Conservation (phyloP, 1,284 basidiomycete species). For the Trametes versicolor region DNA sequence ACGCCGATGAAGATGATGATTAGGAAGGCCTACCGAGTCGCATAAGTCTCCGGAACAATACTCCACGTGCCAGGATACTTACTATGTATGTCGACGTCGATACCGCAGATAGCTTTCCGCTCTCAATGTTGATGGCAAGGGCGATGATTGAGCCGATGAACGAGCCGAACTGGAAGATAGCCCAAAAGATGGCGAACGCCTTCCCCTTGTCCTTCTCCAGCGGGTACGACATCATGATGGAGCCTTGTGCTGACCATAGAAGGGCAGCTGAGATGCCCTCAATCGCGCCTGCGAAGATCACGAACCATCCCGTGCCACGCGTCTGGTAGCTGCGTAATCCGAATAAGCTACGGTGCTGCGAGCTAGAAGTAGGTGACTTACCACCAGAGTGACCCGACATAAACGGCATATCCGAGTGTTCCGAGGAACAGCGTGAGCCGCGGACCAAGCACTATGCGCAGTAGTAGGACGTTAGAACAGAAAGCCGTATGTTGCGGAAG, state of each 20-base stretch:
- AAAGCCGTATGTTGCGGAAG: too few relatives aligned
- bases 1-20: constrained; percentile 53
- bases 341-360: too few relatives aligned
- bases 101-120: constrained; percentile 45
- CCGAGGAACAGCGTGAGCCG: constrained; percentile 58
- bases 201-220: constrained; percentile 65
- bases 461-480: too few relatives aligned
- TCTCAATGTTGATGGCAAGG: constrained; percentile 53
- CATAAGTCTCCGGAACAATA: background rate
- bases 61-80: constrained; percentile 11
- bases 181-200: constrained; percentile 60
- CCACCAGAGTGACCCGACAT: constrained; percentile 57
- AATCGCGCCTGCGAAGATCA: constrained; percentile 63
- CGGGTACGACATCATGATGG: constrained; percentile 66
- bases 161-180: constrained; percentile 64
- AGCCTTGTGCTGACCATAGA: constrained; percentile 66
- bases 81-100: constrained; percentile 53
- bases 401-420: constrained; percentile 56
- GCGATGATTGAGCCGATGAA: constrained; percentile 61
- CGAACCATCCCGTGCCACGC: constrained; percentile 52
- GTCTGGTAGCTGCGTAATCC: constrained; percentile 45
- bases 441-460: constrained; percentile 53
- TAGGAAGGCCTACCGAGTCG: constrained; percentile 46
- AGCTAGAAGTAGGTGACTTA: too few relatives aligned
- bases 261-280: constrained; percentile 66